Conservation (phyloP, 2,329 filamentous ascomycete genomes). For the Metarhizium rileyi region DNA sequence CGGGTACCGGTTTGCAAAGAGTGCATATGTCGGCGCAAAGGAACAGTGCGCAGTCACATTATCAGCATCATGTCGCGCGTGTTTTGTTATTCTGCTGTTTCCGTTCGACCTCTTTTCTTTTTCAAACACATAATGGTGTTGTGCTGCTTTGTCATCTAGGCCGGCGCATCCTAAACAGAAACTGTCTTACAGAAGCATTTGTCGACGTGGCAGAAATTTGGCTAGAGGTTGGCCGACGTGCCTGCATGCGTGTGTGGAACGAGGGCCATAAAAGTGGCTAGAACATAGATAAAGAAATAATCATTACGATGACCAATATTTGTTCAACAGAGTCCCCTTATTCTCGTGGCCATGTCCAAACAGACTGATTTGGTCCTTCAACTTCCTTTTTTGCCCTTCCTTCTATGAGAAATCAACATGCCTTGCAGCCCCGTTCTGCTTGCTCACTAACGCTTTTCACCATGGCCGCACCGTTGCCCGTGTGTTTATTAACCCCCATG, state of each 20-base stretch:
- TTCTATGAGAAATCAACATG: too few species aligned
- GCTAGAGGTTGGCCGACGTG: not conserved
- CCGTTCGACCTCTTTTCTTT: not conserved
- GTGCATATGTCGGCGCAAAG: not conserved
- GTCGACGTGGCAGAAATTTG: not conserved
- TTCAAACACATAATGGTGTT: not conserved
- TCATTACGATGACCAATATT: not conserved
- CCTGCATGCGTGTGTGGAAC: not conserved
- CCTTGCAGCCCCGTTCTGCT: too few species aligned
- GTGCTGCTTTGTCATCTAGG: not conserved
- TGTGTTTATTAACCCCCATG: too few species aligned
- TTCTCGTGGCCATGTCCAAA: too few species aligned
- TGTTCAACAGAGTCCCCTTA: not conserved
- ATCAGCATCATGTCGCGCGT: not conserved
- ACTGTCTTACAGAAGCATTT: conserved; percentile 1
- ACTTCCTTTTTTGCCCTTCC: too few species aligned
- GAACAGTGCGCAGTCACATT: not conserved
- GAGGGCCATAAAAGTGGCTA: not conserved
- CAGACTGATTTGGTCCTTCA: too few species aligned
- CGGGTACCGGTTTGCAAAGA: not conserved
- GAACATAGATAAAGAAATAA: not conserved
- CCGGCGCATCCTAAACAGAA: conserved; percentile 1
- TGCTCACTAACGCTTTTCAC: too few species aligned
- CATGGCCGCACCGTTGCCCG: too few species aligned
- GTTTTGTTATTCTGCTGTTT: not conserved